These are phyloP conservation scores for Antarctomyces pellizariae DNA, from an alignment of 495 filamentous ascomycete species.

Conservation along the genomic window DNA sequence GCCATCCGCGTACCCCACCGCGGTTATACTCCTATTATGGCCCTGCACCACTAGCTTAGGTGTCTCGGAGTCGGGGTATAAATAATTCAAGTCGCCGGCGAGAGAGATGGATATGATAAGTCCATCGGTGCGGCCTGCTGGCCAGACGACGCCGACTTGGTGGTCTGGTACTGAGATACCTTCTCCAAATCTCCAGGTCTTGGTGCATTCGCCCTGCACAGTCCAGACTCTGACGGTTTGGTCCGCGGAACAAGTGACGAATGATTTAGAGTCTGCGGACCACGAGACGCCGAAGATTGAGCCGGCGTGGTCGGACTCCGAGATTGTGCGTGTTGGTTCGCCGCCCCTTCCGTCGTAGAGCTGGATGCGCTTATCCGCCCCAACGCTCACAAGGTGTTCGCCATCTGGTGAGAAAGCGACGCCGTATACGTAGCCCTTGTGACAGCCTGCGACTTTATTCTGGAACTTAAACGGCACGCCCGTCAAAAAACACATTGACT, in stretches of 20 bases:
- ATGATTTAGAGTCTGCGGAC: slow-evolving; percentile 67
- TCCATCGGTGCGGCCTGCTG: slow-evolving; percentile 56
- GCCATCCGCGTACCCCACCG: slow-evolving; percentile 28
- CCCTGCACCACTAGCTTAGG: slow-evolving; percentile 57
- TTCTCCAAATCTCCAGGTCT: slow-evolving; percentile 70
- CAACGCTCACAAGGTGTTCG: slow-evolving; percentile 59
- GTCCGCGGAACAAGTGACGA: slow-evolving; percentile 83
- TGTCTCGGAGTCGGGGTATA: slow-evolving; percentile 40
- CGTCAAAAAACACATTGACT: slow-evolving; percentile 71
- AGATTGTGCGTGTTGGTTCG: slow-evolving; percentile 51
- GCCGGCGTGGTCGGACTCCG: slow-evolving; percentile 64
- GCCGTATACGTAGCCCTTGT: slow-evolving; percentile 74
- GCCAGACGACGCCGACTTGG: slow-evolving; percentile 89
- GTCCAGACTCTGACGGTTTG: slow-evolving; percentile 84
- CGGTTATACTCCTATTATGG: slow-evolving; percentile 85
- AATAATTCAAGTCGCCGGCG: slow-evolving; percentile 75
- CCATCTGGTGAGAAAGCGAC: slow-evolving; percentile 85
- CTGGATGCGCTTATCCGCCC: slow-evolving; percentile 72
- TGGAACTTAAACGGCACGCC: slow-evolving; percentile 91
- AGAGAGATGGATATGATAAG: slow-evolving; percentile 76
- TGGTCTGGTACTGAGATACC: slow-evolving; percentile 59
- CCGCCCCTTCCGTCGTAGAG: slow-evolving; percentile 91
- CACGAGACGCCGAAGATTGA: slow-evolving; percentile 85
- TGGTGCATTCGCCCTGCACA: slow-evolving; percentile 50
- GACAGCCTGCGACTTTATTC: slow-evolving; percentile 42